These are phyloP conservation scores for Trichoderma lentiforme DNA, from an alignment of 2,329 filamentous ascomycete genomes.

Conservation along the genomic window DNA sequence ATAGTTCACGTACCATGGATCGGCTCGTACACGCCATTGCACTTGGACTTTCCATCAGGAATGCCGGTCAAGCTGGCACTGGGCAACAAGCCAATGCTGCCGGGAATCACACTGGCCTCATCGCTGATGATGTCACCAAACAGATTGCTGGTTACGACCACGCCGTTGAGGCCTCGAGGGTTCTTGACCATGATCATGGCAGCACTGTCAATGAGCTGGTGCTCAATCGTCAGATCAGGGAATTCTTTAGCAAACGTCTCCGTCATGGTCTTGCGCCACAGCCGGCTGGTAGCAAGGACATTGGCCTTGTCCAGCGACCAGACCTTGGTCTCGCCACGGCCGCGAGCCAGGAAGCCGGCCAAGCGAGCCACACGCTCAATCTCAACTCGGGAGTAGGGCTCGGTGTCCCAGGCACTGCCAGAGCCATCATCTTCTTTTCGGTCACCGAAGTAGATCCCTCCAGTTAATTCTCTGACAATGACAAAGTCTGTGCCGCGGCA, in stretches of 20 bases:
- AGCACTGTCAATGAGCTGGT: conserved; percentile 94
- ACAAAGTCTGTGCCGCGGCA: conserved; percentile 88
- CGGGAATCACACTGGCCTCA: conserved; percentile 91
- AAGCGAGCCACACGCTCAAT: conserved; percentile 85
- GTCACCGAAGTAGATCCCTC: conserved; percentile 94
- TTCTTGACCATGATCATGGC: conserved; percentile 98
- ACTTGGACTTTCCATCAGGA: conserved; percentile 77
- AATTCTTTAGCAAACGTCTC: conserved; percentile 88
- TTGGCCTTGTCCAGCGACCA: conserved; percentile 84
- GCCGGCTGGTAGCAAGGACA: neutral
- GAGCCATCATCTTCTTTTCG: conserved; percentile 67
- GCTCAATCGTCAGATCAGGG: conserved; percentile 76
- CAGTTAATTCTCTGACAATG: conserved; percentile 87
- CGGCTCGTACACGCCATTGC: conserved; percentile 95
- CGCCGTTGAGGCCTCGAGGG: conserved; percentile 79
- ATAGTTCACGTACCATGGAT: conserved; percentile 71
- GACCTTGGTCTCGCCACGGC: conserved; percentile 65
- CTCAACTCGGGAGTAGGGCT: conserved; percentile 80
- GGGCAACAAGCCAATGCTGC: conserved; percentile 81
- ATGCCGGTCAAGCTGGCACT: conserved; percentile 83
- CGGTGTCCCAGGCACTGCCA: conserved; percentile 75
- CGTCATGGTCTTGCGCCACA: conserved; percentile 66
- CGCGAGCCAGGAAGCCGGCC: conserved; percentile 75
- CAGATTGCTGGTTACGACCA: conserved; percentile 88
- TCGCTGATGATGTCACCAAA: conserved; percentile 97